Percentiles rank a stretch among this genome's conserved stretches.
These are phyloP conservation scores for Phytopythium montanum DNA, from an alignment of 352 stramenopile species.

Conservation along the genomic window DNA sequence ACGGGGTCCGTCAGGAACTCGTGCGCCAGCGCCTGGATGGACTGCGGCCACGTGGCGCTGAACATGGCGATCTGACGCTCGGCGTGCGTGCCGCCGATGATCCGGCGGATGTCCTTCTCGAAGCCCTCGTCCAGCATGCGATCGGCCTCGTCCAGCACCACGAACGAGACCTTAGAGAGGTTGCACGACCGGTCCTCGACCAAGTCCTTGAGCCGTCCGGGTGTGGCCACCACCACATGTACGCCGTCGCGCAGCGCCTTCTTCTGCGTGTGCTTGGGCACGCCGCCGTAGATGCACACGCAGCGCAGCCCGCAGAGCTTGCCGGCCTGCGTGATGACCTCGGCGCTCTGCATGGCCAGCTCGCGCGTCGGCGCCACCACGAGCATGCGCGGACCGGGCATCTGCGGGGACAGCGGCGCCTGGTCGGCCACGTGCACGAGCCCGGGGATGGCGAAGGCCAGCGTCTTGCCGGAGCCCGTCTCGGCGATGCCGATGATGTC, in stretches of 20 bases:
- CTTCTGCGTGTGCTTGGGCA: constrained; percentile 94
- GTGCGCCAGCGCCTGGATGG: constrained; percentile 94
- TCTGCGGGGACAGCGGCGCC: constrained; percentile 46
- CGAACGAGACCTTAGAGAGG: constrained; percentile 87
- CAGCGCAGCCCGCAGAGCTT: constrained; percentile 81
- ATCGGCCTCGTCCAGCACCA: constrained; percentile 97
- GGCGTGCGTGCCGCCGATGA: constrained; percentile 75
- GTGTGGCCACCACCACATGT: constrained; percentile 95
- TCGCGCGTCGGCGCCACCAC: constrained; percentile 94
- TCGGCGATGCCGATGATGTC: constrained; percentile 93
- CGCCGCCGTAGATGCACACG: constrained; percentile 94
- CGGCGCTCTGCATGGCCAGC: constrained; percentile 92
- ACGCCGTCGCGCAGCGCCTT: constrained; percentile 83
- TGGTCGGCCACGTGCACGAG: constrained; percentile 85
- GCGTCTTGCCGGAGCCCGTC: constrained; percentile 95
- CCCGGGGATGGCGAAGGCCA: constrained; percentile 94
- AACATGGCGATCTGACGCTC: constrained; percentile 97
- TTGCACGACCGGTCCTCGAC: constrained; percentile 82
- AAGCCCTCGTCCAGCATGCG: constrained; percentile 94
- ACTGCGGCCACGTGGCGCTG: constrained; percentile 95
- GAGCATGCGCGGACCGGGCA: constrained; percentile 86
- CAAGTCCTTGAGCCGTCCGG: constrained; percentile 93
- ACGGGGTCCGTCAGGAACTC: constrained; percentile 95
- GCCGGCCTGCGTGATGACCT: constrained; percentile 92
- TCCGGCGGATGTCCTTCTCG: constrained; percentile 92